These are phyloP conservation scores for Sarocladium kiliense DNA, from an alignment of 2,329 filamentous ascomycete genomes.

Conservation along the genomic window DNA sequence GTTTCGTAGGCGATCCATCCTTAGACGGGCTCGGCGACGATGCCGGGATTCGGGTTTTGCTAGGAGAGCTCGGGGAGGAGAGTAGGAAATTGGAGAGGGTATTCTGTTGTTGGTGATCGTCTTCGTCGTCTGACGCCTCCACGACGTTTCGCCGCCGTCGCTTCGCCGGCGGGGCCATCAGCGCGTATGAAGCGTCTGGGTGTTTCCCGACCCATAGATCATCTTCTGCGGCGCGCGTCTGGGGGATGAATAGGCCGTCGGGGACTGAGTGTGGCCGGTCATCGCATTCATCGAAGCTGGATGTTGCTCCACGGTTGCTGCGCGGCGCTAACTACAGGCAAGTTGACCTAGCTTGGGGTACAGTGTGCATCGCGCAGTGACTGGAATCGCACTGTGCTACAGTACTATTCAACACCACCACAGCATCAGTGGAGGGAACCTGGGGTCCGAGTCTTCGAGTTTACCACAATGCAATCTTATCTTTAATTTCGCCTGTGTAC, in stretches of 20 bases:
- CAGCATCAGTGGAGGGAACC: no score
- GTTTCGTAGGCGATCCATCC: slow-evolving; percentile 10
- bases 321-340: not conserved
- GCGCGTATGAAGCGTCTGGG: slow-evolving; percentile 25
- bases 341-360: no score
- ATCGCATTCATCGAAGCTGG: not conserved
- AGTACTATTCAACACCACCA: no score
- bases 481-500: no score
- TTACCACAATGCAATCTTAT: no score
- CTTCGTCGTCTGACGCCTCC: slow-evolving; percentile 44
- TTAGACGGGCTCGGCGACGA: slow-evolving; percentile 38
- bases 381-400: no score
- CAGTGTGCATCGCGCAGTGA: no score
- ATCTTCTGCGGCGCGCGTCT: not conserved
- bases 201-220: not conserved
- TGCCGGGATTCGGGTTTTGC: slow-evolving; percentile 24
- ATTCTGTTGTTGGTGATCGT: slow-evolving; percentile 35
- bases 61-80: slow-evolving; percentile 43
- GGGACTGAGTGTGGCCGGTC: not conserved
- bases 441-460: no score
- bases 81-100: slow-evolving; percentile 49
- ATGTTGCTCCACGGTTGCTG: not conserved
- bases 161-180: slow-evolving; percentile 55
- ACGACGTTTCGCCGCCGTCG: slow-evolving; percentile 54
- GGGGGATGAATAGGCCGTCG: not conserved